Evolutionary conservation across 2,329 filamentous ascomycete genomes (phyloP).

Genomic region (Epichloe sibirici): DNA sequence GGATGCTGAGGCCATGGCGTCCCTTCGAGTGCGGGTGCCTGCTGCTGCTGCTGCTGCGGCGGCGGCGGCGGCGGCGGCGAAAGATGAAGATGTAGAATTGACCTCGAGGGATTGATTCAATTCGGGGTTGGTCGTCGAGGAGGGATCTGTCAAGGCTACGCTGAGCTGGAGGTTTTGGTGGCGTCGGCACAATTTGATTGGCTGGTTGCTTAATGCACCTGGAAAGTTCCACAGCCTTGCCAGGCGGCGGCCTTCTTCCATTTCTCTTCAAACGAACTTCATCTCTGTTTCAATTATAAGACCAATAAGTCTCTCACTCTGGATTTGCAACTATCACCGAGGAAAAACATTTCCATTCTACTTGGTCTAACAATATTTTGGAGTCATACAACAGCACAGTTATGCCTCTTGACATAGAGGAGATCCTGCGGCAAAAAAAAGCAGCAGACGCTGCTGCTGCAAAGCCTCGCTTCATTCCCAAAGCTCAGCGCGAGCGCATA

Average conservation of each 20-base stretch:
- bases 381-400: not conserved
- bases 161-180: not conserved
- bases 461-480: slow-evolving; percentile 81
- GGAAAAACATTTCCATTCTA: no score
- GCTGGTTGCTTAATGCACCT: not conserved
- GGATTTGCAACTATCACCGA: no score
- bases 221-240: slow-evolving; percentile 8
- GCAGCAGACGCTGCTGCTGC: slow-evolving; percentile 72
- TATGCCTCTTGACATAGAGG: slow-evolving; percentile 63
- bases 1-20: slow-evolving; percentile 24
- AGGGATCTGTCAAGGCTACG: slow-evolving; percentile 9
- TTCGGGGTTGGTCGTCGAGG: not conserved
- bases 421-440: slow-evolving; percentile 74
- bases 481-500: slow-evolving; percentile 67
- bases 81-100: not conserved
- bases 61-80: not conserved
- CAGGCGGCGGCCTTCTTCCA: not conserved
- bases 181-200: slow-evolving; percentile 5
- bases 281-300: no score
- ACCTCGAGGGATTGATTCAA: not conserved
- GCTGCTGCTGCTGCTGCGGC: not conserved
- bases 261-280: no score
- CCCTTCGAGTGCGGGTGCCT: not conserved
- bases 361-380: not conserved
- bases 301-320: no score